Conservation (phyloP, 352 stramenopile genomes). For the Peronospora destructor region DNA sequence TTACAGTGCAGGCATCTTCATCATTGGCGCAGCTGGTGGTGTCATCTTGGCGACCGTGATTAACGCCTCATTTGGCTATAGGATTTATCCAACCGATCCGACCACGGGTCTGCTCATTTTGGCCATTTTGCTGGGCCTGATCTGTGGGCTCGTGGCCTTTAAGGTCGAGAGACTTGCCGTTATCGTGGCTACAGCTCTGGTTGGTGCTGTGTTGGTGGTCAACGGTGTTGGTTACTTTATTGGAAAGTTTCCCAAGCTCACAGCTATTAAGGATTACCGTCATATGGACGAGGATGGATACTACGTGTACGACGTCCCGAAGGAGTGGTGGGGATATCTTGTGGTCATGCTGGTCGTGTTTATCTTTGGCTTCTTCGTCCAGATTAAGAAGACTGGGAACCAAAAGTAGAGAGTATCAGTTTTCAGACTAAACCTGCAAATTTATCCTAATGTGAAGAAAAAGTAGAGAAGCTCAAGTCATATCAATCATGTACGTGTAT, state of each 20-base stretch:
- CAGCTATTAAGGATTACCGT: conserved; percentile 34
- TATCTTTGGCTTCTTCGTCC: conserved; percentile 35
- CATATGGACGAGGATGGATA: conserved; percentile 28
- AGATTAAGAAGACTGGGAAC: conserved; percentile 45
- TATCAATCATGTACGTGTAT: too few relatives aligned
- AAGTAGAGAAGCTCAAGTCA: too few relatives aligned
- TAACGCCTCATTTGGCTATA: conserved; percentile 49
- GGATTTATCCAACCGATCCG: conserved; percentile 43
- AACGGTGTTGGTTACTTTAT: conserved; percentile 62
- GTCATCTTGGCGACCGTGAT: conserved; percentile 37
- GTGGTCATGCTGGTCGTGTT: conserved; percentile 39
- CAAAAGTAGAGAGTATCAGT: background rate
- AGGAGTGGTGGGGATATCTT: conserved; percentile 51
- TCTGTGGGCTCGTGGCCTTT: conserved; percentile 39
- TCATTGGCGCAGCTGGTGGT: conserved; percentile 38
- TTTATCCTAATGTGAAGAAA: too few relatives aligned
- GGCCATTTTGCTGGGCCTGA: conserved; percentile 35
- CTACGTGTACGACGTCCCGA: conserved; percentile 41
- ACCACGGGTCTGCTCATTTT: conserved; percentile 35
- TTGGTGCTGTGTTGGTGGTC: conserved; percentile 35
- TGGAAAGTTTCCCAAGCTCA: conserved; percentile 39
- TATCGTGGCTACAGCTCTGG: conserved; percentile 53
- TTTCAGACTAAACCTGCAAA: too few relatives aligned
- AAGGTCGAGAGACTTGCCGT: conserved; percentile 41
- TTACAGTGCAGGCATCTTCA: conserved; percentile 48